phyloP scores from a whole-genome alignment of 2,329 filamentous ascomycete genomes.

The Triangularia verruculosa region DNA sequence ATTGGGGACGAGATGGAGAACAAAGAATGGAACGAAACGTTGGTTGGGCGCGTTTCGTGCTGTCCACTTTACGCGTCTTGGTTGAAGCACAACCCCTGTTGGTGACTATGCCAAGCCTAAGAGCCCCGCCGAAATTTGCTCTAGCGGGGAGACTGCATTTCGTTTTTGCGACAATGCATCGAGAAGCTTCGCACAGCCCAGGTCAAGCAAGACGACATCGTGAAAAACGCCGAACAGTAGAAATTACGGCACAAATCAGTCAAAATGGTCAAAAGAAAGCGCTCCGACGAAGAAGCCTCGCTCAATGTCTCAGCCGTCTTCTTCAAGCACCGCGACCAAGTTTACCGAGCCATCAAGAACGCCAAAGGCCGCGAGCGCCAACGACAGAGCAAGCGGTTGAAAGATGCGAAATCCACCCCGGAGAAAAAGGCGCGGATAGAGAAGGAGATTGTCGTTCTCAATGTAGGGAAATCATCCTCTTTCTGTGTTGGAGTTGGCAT shows the following conservation, averaged over 20 bases:
- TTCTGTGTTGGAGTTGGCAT: neutral
- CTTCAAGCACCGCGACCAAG: slow-evolving; percentile 54
- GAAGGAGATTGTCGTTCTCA: slow-evolving; percentile 55
- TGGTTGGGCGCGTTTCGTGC: slow-evolving; percentile 3
- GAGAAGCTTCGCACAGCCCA: neutral
- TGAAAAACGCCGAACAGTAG: neutral
- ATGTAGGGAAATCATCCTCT: slow-evolving; percentile 40
- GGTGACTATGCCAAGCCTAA: neutral
- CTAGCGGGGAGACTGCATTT: slow-evolving; percentile 2
- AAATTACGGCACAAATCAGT: neutral
- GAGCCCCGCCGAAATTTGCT: slow-evolving; percentile 17
- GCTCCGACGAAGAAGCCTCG: slow-evolving; percentile 39
- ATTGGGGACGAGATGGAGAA: neutral
- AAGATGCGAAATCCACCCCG: slow-evolving; percentile 42
- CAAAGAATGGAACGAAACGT: neutral
- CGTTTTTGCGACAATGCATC: neutral
- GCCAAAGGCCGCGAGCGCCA: slow-evolving; percentile 77
- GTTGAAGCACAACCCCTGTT: neutral
- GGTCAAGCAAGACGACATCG: neutral
- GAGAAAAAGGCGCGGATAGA: slow-evolving; percentile 60
- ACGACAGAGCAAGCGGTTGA: slow-evolving; percentile 62
- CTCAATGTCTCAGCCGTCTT: slow-evolving; percentile 46
- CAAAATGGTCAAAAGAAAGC: slow-evolving; percentile 58
- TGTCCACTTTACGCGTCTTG: slow-evolving; percentile 22
- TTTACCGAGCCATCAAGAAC: slow-evolving; percentile 66